A percentile compares a stretch with the other conserved stretches of the same genome.
Conservation (phyloP, 495 filamentous ascomycete genomes). For the Talaromyces proteolyticus region DNA sequence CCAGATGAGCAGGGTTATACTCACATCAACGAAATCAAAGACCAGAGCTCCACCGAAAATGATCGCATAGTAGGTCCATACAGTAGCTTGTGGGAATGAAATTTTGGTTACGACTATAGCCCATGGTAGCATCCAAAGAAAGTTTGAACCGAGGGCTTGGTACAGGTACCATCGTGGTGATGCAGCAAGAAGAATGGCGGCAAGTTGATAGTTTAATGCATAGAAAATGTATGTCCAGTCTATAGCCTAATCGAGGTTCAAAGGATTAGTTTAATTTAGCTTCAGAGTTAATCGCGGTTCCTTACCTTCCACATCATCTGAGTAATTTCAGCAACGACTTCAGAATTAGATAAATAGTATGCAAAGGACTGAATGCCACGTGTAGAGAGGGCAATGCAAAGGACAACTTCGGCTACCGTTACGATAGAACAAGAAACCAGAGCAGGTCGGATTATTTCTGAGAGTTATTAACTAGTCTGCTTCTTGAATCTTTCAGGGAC, state of each 20-base stretch:
- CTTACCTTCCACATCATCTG: conserved; percentile 59
- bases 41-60: conserved; percentile 68
- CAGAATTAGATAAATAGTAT: conserved; percentile 47
- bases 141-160: conserved; percentile 58
- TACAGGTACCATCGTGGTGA: conserved; percentile 61
- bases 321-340: conserved; percentile 53
- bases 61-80: conserved; percentile 63
- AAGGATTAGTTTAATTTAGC: neutral
- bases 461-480: neutral
- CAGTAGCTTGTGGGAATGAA: conserved; percentile 40
- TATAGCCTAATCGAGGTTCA: conserved; percentile 36
- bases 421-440: conserved; percentile 44
- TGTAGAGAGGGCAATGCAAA: conserved; percentile 57
- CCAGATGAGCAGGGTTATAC: neutral
- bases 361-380: conserved; percentile 56
- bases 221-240: conserved; percentile 79
- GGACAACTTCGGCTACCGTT: conserved; percentile 51
- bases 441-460: conserved; percentile 49
- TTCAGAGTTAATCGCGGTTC: conserved; percentile 8
- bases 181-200: conserved; percentile 60
- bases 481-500: neutral
- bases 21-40: conserved; percentile 51
- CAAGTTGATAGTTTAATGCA: conserved; percentile 56
- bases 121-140: conserved; percentile 67
- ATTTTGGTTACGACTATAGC: conserved; percentile 53